Evolutionary conservation across 1,284 basidiomycete genomes (phyloP), one percentile per base, ranked within the genome.

Genomic region (Sphagnurus paluster): DNA sequence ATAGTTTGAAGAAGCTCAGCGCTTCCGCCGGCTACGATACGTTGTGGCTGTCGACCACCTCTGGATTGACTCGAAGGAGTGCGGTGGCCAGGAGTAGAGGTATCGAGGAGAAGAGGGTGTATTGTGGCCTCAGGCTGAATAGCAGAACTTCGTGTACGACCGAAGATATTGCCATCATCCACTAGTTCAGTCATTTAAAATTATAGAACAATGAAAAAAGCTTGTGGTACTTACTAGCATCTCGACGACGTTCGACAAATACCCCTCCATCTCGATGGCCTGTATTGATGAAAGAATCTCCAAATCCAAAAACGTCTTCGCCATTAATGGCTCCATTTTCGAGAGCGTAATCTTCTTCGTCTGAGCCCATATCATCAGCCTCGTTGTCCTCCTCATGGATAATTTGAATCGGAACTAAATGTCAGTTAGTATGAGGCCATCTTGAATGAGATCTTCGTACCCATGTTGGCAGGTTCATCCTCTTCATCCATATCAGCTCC

Each of bases 81-180:
- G 38, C 79, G 79, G 44, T 58, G 61, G 5, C 71, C 63, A 23
- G 71, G 58, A n/a, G 72, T 64, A 21, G 71, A 70, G 0, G 72
- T 74, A 55, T 96, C 89, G 25, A 90, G 62, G 9, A 97, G 77
- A 8, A 97, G 72, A 2, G 93, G 93, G 62, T 97, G 94, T 0
- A 85, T 85, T 10, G 83, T 82, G 32, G 80, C 72, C 57, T 90
- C 87, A 20, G 77, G 71, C 13, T 75, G 73, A 11, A 77, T 69
- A 5, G 72, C 60, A 29, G 72, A 66, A 3, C 64, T 61, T 52
- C 85, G 73, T 30, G 75, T 60, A 43, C 84, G 73, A 24, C 84
- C 84, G 55, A 88, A 86, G 24, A 86, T 69, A 35, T 80, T 78
- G 17, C 77, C 76, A 33, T 84, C 81, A 32, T 79, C 76, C 48